Percentiles rank a stretch among this genome's conserved stretches.
These are phyloP conservation scores for Vicia villosa DNA, from an alignment of 306 rosid species.

Conservation along the genomic window DNA sequence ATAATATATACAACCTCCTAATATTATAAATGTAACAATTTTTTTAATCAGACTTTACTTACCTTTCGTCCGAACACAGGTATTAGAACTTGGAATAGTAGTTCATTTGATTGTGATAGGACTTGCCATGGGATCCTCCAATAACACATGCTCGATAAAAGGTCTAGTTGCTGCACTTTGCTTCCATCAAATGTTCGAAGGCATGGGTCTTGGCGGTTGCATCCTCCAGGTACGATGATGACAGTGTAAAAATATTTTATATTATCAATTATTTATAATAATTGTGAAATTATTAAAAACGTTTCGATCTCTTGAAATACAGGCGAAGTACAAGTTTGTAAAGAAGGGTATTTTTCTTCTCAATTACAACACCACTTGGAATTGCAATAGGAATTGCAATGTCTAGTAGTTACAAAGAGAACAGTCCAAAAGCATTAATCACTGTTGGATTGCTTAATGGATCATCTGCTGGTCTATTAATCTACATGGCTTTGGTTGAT, in stretches of 20 bases:
- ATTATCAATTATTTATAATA: too few relatives aligned
- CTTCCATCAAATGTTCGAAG: conserved; percentile 92
- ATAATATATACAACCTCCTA: background rate
- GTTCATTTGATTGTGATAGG: conserved; percentile 83
- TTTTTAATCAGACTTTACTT: too few relatives aligned
- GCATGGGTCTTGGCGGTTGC: conserved; percentile 87
- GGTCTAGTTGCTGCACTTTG: conserved; percentile 77
- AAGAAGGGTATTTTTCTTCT: conserved; percentile 76
- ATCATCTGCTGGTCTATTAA: conserved; percentile 72
- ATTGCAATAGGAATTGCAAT: conserved; percentile 66
- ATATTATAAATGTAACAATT: too few relatives aligned
- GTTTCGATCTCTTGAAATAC: background rate
- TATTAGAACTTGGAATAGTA: conserved; percentile 73
- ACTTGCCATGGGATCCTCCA: conserved; percentile 77
- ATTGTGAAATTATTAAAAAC: too few relatives aligned
- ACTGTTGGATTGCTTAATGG: conserved; percentile 71
- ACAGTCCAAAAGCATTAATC: conserved; percentile 60
- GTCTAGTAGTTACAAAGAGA: conserved; percentile 57
- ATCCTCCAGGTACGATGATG: conserved; percentile 58
- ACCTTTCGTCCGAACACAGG: conserved; percentile 36
- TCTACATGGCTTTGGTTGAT: conserved; percentile 85
- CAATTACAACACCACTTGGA: conserved; percentile 76
- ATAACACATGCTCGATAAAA: conserved; percentile 65
- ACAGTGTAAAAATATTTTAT: too few relatives aligned
- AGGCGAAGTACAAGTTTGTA: conserved; percentile 60